Base-by-base conservation (phyloP, 2,329 filamentous ascomycete genomes). In the Penicillium sp. region DNA sequence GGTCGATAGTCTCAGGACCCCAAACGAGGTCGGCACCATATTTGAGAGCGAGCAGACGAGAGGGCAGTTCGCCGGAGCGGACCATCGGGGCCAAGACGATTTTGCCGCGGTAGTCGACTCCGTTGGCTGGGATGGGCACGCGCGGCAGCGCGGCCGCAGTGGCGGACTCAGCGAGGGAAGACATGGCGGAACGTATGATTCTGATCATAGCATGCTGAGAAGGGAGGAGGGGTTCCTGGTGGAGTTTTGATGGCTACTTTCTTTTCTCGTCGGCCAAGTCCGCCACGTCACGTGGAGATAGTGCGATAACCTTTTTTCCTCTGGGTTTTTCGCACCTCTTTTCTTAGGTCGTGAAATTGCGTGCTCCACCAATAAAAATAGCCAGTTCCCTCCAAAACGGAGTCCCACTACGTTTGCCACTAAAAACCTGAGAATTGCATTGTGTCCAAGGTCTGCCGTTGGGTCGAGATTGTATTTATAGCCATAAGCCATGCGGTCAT, bases 31-130 rank as follows among this genome's bases (percentile, higher is more conserved):
- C 94, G 46, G 94, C 94, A 60, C 94, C 94, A 71, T 99, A 97
- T 67, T 95, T 89, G 55, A 99, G 83, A 28, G 94, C 90, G 39
- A 95, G 76, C 24, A 99, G 81, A 52, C 94, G 86, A 35, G 90
- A 94, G 3, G 94, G 92, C 54, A 96, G 78, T 77, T 99, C 94
- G 68, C 94, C 94, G n/a, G 90, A 95, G 62, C 94, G 88, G 51
- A 96, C 92, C 94, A 99, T 99, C 36, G 94, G 94, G 55, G 94
- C 94, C 57, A 99, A 87, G 40, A 97, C 94, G 59, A 97, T 76
- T 74, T 95, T 96, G 74, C 89, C 88, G 63, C 92, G 84, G 74
- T 96, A 97, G 77, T 96, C 91, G 65, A 96, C 91, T 46, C 92
- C 92, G 71, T 88, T 88, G 55, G 80, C 82, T 58, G 92, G 92